Evolutionary conservation across 2,329 filamentous ascomycete species (phyloP), one percentile per base, ranked within the genome.

Genomic region (Juglanconis sp.): DNA sequence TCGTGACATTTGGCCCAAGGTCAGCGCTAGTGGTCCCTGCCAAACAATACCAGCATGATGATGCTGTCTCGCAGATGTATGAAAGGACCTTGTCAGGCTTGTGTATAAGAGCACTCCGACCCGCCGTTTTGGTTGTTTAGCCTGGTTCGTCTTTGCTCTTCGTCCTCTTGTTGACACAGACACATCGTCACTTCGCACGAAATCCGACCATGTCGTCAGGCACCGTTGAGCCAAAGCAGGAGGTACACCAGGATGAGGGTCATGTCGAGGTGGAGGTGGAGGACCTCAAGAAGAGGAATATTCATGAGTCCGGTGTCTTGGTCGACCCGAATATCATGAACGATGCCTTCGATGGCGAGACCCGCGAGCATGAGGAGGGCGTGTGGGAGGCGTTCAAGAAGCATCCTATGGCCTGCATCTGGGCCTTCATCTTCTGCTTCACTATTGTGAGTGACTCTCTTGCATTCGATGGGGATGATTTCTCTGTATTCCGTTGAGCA

Each of bases 341-440:
- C 53, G 74, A 77, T 65, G 75, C 74, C 58, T 71, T 75, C 31
- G 70, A 74, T 58, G 75, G 70, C 15, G 78, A 81, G 72, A 77
- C 77, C 59, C 65, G 65, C 34, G 78, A 81, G 68, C 74, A 77
- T 58, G 65, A 74, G 38, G 73, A 76, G 73, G 70, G 72, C 1
- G 67, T 76, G 11, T 72, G 76, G 68, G 65, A 71, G 49, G 74
- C 76, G 1, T 71, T 71, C 35, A 72, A 73, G 64, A 69, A 64
- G 0, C 75, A 80, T 54, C 78, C 78, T 24, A 74, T 72, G 73
- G 78, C 78, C 53, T 75, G 74, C 34, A 69, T 77, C 17, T 81
- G 78, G 78, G 78, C 77, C 0, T 79, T 80, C 52, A 69, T 72
- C 65, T 80, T 80, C 76, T 81, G 76, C 51, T 81, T 77, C 66